Evolutionary conservation across 1,284 basidiomycete species (phyloP), one percentile per base, ranked within the genome.

Genomic region (Malassezia slooffiae): DNA sequence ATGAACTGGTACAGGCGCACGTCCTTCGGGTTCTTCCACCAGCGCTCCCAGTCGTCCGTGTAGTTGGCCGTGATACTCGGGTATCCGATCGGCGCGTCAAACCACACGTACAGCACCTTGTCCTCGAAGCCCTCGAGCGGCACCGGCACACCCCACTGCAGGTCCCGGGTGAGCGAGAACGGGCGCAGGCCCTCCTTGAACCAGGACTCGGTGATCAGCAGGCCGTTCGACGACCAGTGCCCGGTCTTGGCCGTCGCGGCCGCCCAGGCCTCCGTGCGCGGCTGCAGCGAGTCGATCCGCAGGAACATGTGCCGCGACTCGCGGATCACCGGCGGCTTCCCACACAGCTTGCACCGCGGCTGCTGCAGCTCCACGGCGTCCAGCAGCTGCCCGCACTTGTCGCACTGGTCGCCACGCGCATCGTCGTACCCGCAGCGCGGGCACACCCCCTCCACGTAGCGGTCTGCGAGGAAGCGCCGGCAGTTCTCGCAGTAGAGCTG

Each of bases 1-100:
- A 99, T 99, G 76, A 99, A 99, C 71, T 99, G 93, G 74, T 87
- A 95, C 41, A 97, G 75, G 58, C 80, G 77, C 55, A 99, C 90
- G 60, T 96, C 77, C 58, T 88, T 76, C 4, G 85, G 85, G 69
- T 91, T 85, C 70, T 86, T 81, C 93, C 93, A 99, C 93, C 93
- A 99, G 70, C 82, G 76, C 70, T 84, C 80, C 93, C 93, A 99
- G 54, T 93, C 82, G 35, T 82, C 75, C 17, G 88, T 93, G 74
- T 93, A 91, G 68, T 83, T 85, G 43, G 89, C 88, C 5, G 91
- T 99, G 62, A 99, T 96, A 72, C 88, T 93, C 4, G 87, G 83
- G 71, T 99, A 99, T 43, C 93, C 93, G 51, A 95, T 88, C 13
- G 87, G 86, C 0, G 93, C 93, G 63, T 99, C 93, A 69, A 95